phyloP scores from a whole-genome alignment of 257 asterid genomes.

The Solanum gandarillasii region DNA sequence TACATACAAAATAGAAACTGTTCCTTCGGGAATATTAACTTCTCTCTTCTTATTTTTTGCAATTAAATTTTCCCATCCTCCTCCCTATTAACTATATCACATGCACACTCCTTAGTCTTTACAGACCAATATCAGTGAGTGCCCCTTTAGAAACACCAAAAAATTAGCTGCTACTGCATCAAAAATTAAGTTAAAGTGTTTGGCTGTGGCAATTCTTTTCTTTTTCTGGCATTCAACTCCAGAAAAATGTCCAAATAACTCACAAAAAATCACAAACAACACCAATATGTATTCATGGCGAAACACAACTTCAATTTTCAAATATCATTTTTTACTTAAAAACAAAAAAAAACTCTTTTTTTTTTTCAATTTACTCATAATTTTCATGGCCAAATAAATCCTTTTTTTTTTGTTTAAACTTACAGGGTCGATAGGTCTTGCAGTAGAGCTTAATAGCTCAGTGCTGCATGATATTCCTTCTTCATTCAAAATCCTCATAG shows the following conservation, averaged over 20 bases:
- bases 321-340: background rate
- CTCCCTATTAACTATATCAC: background rate
- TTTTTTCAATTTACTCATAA: background rate
- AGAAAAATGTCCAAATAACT: background rate
- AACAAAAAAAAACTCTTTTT: background rate
- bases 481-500: constrained; percentile 36
- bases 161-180: background rate
- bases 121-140: background rate
- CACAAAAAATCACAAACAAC: background rate
- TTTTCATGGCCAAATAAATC: background rate
- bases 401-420: background rate
- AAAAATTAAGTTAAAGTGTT: background rate
- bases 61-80: background rate
- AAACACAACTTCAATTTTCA: background rate
- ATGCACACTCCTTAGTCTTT: background rate
- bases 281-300: background rate
- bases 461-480: constrained; percentile 54
- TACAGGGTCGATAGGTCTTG: background rate
- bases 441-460: constrained; percentile 14
- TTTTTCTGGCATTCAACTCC: background rate
- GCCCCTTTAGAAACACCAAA: background rate
- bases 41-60: background rate
- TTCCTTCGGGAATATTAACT: background rate
- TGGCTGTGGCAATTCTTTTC: background rate
- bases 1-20: background rate